These are phyloP conservation scores for Arthromyces matolae DNA, from an alignment of 768 basidiomycete genomes.

Conservation along the genomic window DNA sequence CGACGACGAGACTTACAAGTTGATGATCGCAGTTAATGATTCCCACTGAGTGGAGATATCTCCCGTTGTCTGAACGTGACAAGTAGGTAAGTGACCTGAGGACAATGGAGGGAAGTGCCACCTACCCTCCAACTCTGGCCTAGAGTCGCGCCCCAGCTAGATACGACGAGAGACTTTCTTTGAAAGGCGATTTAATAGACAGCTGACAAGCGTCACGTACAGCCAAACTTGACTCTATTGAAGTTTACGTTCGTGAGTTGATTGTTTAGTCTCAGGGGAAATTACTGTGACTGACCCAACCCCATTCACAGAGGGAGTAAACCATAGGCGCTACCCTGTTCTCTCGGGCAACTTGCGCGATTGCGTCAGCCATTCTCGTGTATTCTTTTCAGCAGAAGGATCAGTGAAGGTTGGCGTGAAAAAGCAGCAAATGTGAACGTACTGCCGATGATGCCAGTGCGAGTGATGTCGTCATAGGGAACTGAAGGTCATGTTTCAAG, in stretches of 20 bases:
- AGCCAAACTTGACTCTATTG: constrained; percentile 53
- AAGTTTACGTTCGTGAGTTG: not conserved
- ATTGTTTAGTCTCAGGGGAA: not conserved
- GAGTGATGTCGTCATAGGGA: constrained; percentile 54
- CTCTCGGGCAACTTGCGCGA: constrained; percentile 40
- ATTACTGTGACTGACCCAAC: constrained; percentile 42
- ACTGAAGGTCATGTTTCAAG: constrained; percentile 37
- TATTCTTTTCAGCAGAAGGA: constrained; percentile 25
- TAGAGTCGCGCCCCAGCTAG: constrained; percentile 47
- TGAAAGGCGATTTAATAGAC: not conserved
- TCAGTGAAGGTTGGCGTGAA: no score
- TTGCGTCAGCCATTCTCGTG: constrained; percentile 60
- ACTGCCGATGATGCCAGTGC: constrained; percentile 53
- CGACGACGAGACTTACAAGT: constrained; percentile 36
- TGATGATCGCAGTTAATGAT: constrained; percentile 54
- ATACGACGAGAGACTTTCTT: not conserved
- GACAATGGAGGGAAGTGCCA: no score
- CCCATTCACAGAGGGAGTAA: constrained; percentile 66
- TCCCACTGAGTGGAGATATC: constrained; percentile 52
- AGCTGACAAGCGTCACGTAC: no score
- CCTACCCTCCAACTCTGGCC: constrained; percentile 72
- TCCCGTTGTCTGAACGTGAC: no score
- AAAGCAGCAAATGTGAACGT: constrained; percentile 27
- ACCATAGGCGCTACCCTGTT: constrained; percentile 47
- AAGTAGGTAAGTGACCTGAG: no score